Percentiles rank a stretch among this genome's conserved stretches.
Conservation (phyloP, 2,329 filamentous ascomycete species). For the Berkeleyomyces rouxiae region DNA sequence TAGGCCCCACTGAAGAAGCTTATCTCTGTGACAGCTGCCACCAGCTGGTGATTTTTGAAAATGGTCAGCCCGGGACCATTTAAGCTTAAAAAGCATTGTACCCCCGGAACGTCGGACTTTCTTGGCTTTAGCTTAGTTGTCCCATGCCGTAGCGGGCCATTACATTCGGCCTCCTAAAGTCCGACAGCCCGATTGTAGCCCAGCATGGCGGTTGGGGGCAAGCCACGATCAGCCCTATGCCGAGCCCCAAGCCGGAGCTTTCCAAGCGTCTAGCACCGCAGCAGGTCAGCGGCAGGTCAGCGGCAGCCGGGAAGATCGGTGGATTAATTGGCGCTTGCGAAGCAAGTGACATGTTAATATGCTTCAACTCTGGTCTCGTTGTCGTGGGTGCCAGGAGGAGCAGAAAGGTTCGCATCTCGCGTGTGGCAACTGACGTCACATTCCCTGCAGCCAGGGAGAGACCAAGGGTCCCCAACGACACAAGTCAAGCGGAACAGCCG, state of each 20-base stretch:
- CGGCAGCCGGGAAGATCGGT: no score
- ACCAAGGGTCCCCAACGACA: not conserved
- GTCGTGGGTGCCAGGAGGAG: not conserved
- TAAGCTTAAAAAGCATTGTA: not conserved
- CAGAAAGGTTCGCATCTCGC: not conserved
- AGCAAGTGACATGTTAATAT: no score
- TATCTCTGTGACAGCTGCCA: not conserved
- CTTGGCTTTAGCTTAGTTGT: not conserved
- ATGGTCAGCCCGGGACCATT: not conserved
- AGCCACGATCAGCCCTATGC: not conserved
- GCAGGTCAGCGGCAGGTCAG: not conserved
- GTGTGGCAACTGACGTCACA: not conserved
- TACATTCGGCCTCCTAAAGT: not conserved
- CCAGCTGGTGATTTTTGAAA: not conserved
- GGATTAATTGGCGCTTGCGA: no score
- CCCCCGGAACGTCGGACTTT: not conserved
- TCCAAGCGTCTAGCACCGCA: not conserved
- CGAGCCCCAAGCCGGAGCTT: not conserved
- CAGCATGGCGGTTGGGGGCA: not conserved
- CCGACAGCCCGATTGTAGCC: not conserved
- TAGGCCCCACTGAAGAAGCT: constrained; percentile 11
- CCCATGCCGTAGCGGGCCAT: not conserved
- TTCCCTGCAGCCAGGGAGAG: not conserved
- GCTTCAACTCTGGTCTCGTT: not conserved
- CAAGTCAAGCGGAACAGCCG: constrained; percentile 1